Base-by-base conservation (phyloP, 306 rosid species). In the Dryas drummondii region DNA sequence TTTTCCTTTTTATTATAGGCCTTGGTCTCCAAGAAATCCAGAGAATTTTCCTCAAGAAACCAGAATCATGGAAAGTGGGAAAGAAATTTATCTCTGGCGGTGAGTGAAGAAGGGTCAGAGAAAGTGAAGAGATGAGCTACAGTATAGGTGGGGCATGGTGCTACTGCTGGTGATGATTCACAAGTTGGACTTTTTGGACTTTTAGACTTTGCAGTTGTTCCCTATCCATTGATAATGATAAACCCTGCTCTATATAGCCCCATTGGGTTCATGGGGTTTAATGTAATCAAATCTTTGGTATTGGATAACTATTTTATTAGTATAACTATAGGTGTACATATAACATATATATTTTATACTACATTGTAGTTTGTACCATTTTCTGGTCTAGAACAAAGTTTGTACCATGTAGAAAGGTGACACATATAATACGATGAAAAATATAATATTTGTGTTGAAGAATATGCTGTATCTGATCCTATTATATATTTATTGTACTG, bases 11-110 rank as follows among this genome's bases (percentile, higher is more conserved):
- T 15, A 8, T 26, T 26, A 26, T 11, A 1, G 55, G 19, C 6
- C 72, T 65, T 66, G 72, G 9, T 4, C n/a, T 4, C n/a, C 12
- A 65, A 75, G 64, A 66, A 68, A 27, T 11, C 45, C 17, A 61
- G 5, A 26, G 42, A 7, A 61, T 61, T 61, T 61, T 4, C 6
- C 5, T 46, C 41, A 72, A 59, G 26, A 60, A 22, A 32, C 19
- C 46, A 58, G 57, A 55, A 7, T 55, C 60, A n/a, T 55, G 27
- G 27, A 55, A 4, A 22, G 60, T 7, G 32, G n/a, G 60, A 6
- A 7, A 55, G 0, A n/a, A n/a, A 17, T 13, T 0, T 11, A 51
- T 15, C 8, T 54, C 11, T n/a, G 32, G 60, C 27, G 32, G 37
- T 32, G 37, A 22, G 2, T 32, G 3, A 32, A 32, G 37, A 32